Evolutionary conservation across 139 green algal genomes (phyloP).

Genomic region (Picochlorum sp.): DNA sequence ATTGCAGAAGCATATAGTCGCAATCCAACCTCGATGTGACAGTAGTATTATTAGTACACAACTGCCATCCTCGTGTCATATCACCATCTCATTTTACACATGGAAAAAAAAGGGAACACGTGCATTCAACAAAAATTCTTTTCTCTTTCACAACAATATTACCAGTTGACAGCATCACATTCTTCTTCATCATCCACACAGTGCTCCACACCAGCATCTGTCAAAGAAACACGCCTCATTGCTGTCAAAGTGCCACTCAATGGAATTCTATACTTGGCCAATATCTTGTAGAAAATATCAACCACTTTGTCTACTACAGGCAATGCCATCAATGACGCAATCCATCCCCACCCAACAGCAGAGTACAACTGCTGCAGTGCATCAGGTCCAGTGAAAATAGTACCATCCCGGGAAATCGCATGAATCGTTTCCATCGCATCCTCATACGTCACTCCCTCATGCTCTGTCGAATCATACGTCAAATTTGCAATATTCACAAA

Average conservation of each 20-base stretch:
- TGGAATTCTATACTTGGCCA: constrained; percentile 50
- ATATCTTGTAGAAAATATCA: constrained; percentile 55
- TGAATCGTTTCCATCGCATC: constrained; percentile 73
- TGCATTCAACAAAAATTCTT: no score
- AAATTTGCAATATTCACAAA: constrained; percentile 20
- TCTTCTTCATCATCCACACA: constrained; percentile 36
- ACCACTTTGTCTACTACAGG: constrained; percentile 46
- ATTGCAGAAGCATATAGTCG: no score
- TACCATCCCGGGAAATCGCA: constrained; percentile 49
- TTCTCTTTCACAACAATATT: neutral
- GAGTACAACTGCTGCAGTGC: constrained; percentile 53
- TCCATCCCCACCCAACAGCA: constrained; percentile 61
- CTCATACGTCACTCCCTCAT: constrained; percentile 40
- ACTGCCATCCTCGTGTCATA: no score
- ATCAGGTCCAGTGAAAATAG: constrained; percentile 40
- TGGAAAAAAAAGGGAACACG: no score
- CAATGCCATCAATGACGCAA: constrained; percentile 44
- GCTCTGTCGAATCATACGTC: constrained; percentile 33
- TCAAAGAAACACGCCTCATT: constrained; percentile 40
- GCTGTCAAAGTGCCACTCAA: constrained; percentile 46
- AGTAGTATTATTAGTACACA: no score
- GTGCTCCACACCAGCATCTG: constrained; percentile 27
- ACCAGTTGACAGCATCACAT: constrained; percentile 15
- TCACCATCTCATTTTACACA: no score
- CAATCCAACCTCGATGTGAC: no score